A percentile compares a stretch with the other conserved stretches of the same genome.
phyloP scores from a whole-genome alignment of 805 yeast species.

The Saccharomycopsis amapae region DNA sequence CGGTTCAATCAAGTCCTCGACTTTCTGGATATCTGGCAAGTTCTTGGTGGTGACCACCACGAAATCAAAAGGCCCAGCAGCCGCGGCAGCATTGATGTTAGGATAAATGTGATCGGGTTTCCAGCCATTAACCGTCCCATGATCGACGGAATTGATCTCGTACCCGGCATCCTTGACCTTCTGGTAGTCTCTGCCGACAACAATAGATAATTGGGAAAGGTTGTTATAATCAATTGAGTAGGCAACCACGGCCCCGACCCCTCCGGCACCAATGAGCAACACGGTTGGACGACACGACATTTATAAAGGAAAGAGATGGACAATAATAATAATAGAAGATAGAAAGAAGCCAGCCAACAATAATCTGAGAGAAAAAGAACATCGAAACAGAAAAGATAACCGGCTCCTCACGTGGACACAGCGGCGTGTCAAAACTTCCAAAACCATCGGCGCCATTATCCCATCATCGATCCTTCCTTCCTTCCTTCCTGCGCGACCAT shows the following conservation, averaged over 20 bases:
- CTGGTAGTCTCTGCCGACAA: conserved; percentile 60
- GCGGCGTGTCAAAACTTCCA: too few relatives aligned
- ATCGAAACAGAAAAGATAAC: too few relatives aligned
- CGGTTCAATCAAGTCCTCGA: conserved; percentile 46
- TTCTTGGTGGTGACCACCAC: conserved; percentile 60
- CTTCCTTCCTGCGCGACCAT: too few relatives aligned
- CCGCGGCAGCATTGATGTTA: conserved; percentile 38
- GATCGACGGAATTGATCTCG: conserved; percentile 52
- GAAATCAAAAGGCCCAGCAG: conserved; percentile 41
- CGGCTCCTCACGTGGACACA: too few relatives aligned
- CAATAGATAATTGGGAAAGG: conserved; percentile 48
- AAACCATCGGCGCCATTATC: too few relatives aligned
- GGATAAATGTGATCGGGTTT: conserved; percentile 43
- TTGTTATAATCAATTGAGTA: conserved; percentile 47
- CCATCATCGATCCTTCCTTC: too few relatives aligned
- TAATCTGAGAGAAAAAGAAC: too few relatives aligned
- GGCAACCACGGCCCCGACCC: conserved; percentile 77
- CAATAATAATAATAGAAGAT: neutral
- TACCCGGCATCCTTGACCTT: conserved; percentile 46
- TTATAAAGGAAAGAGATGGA: neutral
- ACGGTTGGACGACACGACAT: conserved; percentile 30
- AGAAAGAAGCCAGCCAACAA: too few relatives aligned
- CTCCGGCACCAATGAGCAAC: conserved; percentile 74
- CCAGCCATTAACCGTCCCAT: conserved; percentile 50
- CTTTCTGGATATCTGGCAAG: conserved; percentile 54